These are phyloP conservation scores for Psilocybe azurescens DNA, from an alignment of 768 basidiomycete species.

Conservation along the genomic window DNA sequence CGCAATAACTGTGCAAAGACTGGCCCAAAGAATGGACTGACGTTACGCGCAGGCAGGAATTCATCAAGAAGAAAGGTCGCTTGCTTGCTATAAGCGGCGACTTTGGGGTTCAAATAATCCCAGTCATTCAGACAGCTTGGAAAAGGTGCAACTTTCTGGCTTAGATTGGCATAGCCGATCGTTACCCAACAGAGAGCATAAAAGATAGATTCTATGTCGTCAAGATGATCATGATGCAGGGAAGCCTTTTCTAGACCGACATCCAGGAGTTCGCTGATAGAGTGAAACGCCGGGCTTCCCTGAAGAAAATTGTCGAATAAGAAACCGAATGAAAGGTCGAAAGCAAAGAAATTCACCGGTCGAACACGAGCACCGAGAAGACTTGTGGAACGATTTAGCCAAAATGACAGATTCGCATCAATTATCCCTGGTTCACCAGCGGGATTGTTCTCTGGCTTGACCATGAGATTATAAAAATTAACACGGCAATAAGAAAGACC, in stretches of 20 bases:
- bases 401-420: slow-evolving; percentile 14
- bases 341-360: background rate
- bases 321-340: background rate
- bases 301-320: background rate
- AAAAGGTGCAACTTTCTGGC: background rate
- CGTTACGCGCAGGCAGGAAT: background rate
- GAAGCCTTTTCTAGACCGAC: background rate
- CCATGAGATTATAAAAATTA: slow-evolving; percentile 25
- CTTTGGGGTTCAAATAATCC: background rate
- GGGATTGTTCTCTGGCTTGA: background rate
- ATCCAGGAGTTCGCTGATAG: background rate
- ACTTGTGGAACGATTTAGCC: background rate
- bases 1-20: background rate
- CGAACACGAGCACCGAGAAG: background rate
- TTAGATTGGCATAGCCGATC: background rate
- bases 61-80: background rate
- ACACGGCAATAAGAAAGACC: slow-evolving; percentile 30
- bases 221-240: slow-evolving; percentile 10
- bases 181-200: slow-evolving; percentile 19
- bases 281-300: background rate
- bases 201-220: slow-evolving; percentile 21
- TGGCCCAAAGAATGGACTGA: background rate
- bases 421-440: slow-evolving; percentile 16
- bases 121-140: background rate
- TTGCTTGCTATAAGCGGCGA: background rate